Evolutionary conservation across 177 flowering plant genomes (phyloP).

Genomic region (Vitis hybrid): DNA sequence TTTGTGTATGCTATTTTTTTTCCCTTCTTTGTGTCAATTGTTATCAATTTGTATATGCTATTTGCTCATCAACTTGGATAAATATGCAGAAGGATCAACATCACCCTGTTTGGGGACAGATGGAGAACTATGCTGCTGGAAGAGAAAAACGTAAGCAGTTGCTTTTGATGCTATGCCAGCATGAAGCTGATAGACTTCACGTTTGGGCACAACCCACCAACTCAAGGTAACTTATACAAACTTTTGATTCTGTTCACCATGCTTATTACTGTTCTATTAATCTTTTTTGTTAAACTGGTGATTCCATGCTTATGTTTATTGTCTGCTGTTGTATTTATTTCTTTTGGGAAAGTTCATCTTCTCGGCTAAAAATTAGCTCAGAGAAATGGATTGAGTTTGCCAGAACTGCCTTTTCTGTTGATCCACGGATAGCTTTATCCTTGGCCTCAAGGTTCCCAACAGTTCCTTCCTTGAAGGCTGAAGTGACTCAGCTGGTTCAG

Average conservation of each 20-base stretch:
- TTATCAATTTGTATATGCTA: neutral
- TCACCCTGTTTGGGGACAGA: constrained; percentile 69
- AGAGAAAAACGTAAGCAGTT: constrained; percentile 87
- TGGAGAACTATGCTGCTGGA: constrained; percentile 74
- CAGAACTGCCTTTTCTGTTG: constrained; percentile 89
- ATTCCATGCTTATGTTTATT: neutral
- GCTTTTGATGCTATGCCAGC: constrained; percentile 92
- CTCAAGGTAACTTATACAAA: constrained; percentile 50
- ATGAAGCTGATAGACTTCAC: constrained; percentile 97
- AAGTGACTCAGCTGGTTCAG: constrained; percentile 81
- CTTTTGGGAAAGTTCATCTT: constrained; percentile 50
- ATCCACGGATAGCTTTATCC: constrained; percentile 85
- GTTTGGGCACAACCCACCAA: constrained; percentile 95
- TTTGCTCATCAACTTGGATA: neutral
- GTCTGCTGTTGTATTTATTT: constrained; percentile 1
- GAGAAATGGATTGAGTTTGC: constrained; percentile 94
- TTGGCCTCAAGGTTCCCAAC: constrained; percentile 78
- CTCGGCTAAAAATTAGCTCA: constrained; percentile 67
- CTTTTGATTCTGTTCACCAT: neutral
- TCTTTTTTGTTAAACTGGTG: neutral
- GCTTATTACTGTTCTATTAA: constrained; percentile 1
- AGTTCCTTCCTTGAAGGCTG: constrained; percentile 58
- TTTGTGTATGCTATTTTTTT: neutral
- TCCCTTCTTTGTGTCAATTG: neutral
- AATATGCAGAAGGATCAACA: too few species aligned